Evolutionary conservation across 805 yeast species (phyloP).

Genomic region (Yamadazyma philogaea): DNA sequence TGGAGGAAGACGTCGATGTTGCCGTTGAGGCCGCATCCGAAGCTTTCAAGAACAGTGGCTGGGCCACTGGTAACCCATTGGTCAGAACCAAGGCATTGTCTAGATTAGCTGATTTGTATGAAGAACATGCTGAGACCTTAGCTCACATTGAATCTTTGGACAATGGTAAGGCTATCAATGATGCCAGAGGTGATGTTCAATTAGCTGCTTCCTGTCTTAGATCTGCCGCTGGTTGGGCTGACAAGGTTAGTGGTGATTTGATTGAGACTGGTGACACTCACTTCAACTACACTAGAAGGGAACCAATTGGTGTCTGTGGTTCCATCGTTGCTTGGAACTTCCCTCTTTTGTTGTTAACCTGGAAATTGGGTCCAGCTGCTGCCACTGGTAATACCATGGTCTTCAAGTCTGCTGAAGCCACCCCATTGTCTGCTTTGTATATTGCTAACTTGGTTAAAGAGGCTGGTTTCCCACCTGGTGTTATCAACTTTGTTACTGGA

Average conservation of each 20-base stretch:
- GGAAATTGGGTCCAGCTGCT: constrained; percentile 93
- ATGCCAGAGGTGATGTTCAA: constrained; percentile 73
- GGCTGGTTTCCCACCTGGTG: constrained; percentile 93
- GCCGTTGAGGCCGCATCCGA: constrained; percentile 84
- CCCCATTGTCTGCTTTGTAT: constrained; percentile 84
- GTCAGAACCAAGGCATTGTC: constrained; percentile 59
- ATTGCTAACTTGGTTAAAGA: constrained; percentile 65
- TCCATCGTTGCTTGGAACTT: constrained; percentile 97
- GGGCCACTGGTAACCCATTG: constrained; percentile 71
- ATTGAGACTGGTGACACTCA: constrained; percentile 73
- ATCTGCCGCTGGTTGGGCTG: constrained; percentile 90
- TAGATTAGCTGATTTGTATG: constrained; percentile 77
- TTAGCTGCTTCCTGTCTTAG: constrained; percentile 67
- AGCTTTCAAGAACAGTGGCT: constrained; percentile 61
- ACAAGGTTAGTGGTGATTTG: constrained; percentile 73
- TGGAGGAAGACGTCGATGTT: constrained; percentile 70
- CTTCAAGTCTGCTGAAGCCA: constrained; percentile 86
- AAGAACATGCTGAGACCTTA: constrained; percentile 63
- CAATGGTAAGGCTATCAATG: constrained; percentile 77
- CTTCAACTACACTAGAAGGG: constrained; percentile 77
- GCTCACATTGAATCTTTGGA: constrained; percentile 84
- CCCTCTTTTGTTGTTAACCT: constrained; percentile 89
- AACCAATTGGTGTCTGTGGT: constrained; percentile 94
- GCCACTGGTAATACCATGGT: constrained; percentile 89
- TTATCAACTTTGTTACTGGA: constrained; percentile 82